A percentile compares a stretch with the other conserved stretches of the same genome.
Conservation (phyloP, 148 eudicot genomes). For the Chenopodium berlandieri region DNA sequence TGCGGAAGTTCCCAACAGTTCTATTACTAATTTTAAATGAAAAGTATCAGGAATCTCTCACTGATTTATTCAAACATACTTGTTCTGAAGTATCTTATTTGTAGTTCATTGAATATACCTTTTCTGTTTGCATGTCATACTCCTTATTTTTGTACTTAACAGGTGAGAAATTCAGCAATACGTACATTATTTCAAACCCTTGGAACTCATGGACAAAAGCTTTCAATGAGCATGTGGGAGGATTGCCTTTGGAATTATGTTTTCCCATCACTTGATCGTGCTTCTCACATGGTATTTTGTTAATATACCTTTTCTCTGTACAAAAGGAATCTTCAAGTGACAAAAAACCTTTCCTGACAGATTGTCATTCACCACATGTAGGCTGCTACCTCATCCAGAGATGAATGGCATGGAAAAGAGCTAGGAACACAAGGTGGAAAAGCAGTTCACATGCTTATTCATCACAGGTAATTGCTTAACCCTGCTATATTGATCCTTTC, state of each 20-base stretch:
- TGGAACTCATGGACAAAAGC: constrained; percentile 98
- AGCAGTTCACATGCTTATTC: constrained; percentile 99
- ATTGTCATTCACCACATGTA: constrained; percentile 30
- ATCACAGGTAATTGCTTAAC: constrained; percentile 69
- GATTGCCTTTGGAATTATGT: constrained; percentile 96
- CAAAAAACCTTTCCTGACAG: background rate
- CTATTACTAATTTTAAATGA: too few relatives aligned
- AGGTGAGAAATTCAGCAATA: constrained; percentile 94
- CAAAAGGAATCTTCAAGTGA: background rate
- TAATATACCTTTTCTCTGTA: background rate
- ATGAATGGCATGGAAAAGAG: constrained; percentile 98
- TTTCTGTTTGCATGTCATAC: constrained; percentile 8
- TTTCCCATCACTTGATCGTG: constrained; percentile 84
- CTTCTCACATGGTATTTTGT: constrained; percentile 82
- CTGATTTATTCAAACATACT: background rate
- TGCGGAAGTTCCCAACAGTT: too few relatives aligned
- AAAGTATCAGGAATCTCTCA: background rate
- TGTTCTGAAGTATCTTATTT: background rate
- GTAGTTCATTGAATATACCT: background rate
- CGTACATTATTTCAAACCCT: constrained; percentile 95
- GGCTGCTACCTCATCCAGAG: constrained; percentile 98
- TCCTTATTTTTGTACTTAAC: constrained; percentile 22
- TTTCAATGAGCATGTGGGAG: constrained; percentile 91
- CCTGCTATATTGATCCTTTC: constrained; percentile 1
- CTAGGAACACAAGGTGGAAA: constrained; percentile 97